Evolutionary conservation across 495 filamentous ascomycete genomes (phyloP).

Genomic region (Pyrenula massariospora): DNA sequence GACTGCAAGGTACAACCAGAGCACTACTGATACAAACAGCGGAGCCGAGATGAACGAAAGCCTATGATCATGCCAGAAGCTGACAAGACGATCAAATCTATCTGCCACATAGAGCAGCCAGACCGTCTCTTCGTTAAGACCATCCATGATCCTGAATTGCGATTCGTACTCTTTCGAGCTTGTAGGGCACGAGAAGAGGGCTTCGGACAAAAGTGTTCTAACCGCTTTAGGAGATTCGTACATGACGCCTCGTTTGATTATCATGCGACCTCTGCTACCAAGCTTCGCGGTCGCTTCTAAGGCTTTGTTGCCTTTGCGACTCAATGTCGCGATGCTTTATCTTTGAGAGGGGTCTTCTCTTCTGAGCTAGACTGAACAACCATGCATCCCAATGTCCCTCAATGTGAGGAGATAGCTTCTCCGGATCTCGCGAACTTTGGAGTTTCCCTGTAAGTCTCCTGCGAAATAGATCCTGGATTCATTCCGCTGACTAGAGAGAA

Average conservation of each 20-base stretch:
- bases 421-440: conserved; percentile 14
- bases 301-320: too few relatives aligned
- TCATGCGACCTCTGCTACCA: background rate
- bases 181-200: background rate
- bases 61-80: conserved; percentile 8
- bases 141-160: background rate
- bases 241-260: background rate
- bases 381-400: background rate
- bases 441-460: conserved; percentile 13
- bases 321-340: too few relatives aligned
- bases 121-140: background rate
- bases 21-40: background rate
- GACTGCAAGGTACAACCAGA: background rate
- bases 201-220: background rate
- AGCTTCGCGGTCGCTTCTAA: too few relatives aligned
- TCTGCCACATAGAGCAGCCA: conserved; percentile 1
- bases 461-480: background rate
- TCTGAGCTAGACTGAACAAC: too few relatives aligned
- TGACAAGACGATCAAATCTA: conserved; percentile 1
- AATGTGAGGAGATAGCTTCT: conserved; percentile 11
- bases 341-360: too few relatives aligned
- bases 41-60: background rate
- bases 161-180: background rate
- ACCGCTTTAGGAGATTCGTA: background rate
- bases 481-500: conserved; percentile 15